phyloP scores from a whole-genome alignment of 2,329 filamentous ascomycete genomes.

The Nothomitra cinnamomea region DNA sequence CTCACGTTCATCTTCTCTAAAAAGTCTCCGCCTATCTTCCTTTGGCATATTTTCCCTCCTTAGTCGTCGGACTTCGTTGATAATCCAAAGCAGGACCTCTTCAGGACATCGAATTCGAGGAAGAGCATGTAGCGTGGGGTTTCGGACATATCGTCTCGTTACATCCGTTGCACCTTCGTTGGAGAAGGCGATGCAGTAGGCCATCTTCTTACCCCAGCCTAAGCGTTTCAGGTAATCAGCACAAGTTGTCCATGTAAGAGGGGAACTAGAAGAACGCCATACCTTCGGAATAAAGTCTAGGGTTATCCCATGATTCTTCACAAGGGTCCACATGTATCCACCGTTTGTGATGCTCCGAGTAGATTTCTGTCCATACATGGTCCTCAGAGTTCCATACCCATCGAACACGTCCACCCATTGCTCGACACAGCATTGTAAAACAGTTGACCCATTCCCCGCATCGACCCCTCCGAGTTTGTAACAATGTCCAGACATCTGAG shows the following conservation, averaged over 20 bases:
- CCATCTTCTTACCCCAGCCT: conserved; percentile 91
- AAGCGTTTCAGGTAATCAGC: conserved; percentile 5
- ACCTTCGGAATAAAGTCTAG: conserved; percentile 77
- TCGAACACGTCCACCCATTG: conserved; percentile 74
- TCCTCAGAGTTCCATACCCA: conserved; percentile 99
- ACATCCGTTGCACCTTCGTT: conserved; percentile 63
- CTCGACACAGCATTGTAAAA: conserved; percentile 95
- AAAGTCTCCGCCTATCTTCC: conserved; percentile 63
- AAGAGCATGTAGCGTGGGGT: conserved; percentile 49
- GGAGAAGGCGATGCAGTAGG: conserved; percentile 92
- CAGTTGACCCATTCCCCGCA: conserved; percentile 96
- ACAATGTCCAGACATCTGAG: conserved; percentile 81
- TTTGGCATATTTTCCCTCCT: conserved; percentile 74
- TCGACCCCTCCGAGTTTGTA: conserved; percentile 73
- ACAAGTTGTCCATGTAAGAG: conserved; percentile 3
- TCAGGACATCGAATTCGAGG: conserved; percentile 69
- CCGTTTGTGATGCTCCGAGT: conserved; percentile 78
- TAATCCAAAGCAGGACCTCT: conserved; percentile 77
- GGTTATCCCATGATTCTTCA: conserved; percentile 91
- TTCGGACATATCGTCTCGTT: conserved; percentile 52
- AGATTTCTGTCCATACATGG: conserved; percentile 95
- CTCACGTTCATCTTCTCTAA: conserved; percentile 64
- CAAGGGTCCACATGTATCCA: conserved; percentile 97
- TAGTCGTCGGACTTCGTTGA: conserved; percentile 76
- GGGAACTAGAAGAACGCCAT: conserved; percentile 16